phyloP scores from a whole-genome alignment of 208 protist genomes.

The Crithidia mellificae region DNA sequence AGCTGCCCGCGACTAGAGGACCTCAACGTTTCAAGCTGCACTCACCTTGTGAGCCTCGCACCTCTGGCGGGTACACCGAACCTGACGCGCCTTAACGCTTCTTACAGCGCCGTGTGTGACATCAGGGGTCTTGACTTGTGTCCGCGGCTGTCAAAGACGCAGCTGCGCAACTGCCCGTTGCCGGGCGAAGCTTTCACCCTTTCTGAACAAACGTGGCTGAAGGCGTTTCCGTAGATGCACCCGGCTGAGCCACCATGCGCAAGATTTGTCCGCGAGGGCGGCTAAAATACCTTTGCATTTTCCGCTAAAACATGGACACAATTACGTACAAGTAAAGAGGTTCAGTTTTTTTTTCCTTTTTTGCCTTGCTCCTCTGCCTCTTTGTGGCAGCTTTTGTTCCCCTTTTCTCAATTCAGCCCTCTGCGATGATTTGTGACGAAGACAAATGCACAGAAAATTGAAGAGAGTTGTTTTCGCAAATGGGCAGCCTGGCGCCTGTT shows the following conservation, averaged over 20 bases:
- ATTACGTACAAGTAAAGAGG: no score
- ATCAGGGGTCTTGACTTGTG: conserved; percentile 1
- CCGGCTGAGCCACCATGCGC: neutral
- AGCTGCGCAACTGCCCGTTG: conserved; percentile 4
- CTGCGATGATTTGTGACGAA: no score
- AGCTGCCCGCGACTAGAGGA: conserved; percentile 4
- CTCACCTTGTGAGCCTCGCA: conserved; percentile 1
- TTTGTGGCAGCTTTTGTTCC: no score
- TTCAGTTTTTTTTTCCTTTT: no score
- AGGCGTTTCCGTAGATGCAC: neutral
- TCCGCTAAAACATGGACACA: no score
- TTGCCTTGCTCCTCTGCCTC: no score
- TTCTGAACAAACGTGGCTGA: neutral
- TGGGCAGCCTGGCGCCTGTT: neutral
- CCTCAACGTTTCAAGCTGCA: conserved; percentile 5
- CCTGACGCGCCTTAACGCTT: conserved; percentile 6
- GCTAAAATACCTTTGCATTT: no score
- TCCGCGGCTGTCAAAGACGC: neutral
- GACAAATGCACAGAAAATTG: no score
- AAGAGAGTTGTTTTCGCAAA: no score
- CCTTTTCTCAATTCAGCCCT: no score
- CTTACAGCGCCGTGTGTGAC: conserved; percentile 5
- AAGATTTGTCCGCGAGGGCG: no score
- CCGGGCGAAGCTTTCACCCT: neutral
- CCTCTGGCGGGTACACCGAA: conserved; percentile 2